phyloP scores from a whole-genome alignment of 1,284 basidiomycete species.

The Earliella scabrosa region DNA sequence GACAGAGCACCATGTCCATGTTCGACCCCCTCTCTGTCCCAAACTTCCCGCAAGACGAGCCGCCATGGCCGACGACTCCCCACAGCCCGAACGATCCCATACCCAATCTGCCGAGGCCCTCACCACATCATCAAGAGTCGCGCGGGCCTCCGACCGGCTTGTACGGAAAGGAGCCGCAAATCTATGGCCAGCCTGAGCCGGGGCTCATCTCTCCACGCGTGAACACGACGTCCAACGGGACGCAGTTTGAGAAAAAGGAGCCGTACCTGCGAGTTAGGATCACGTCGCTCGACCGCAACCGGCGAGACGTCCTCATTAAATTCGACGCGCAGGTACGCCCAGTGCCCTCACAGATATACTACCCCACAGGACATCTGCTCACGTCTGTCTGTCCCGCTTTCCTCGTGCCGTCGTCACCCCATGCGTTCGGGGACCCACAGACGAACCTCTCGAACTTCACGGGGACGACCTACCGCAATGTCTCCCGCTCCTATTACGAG shows the following conservation, averaged over 20 bases:
- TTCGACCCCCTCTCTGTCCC: constrained; percentile 44
- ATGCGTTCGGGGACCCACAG: constrained; percentile 44
- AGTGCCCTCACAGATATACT: not conserved
- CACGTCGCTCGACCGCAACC: constrained; percentile 88
- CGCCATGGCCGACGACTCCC: constrained; percentile 49
- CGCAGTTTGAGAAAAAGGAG: constrained; percentile 71
- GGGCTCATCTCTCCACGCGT: constrained; percentile 78
- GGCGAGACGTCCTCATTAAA: constrained; percentile 89
- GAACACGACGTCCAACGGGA: constrained; percentile 66
- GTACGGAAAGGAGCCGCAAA: constrained; percentile 79
- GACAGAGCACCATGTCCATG: constrained; percentile 31
- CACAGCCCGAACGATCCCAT: constrained; percentile 44
- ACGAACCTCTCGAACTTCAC: constrained; percentile 93
- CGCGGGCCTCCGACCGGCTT: constrained; percentile 44
- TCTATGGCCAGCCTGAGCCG: constrained; percentile 81
- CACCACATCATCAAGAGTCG: constrained; percentile 23
- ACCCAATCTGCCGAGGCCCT: constrained; percentile 44
- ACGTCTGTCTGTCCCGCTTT: not conserved
- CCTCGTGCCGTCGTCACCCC: not conserved
- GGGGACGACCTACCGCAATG: constrained; percentile 86
- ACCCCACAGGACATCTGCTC: not conserved
- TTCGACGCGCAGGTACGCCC: constrained; percentile 85
- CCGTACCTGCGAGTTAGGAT: constrained; percentile 88
- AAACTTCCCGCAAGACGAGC: constrained; percentile 38
- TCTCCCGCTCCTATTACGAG: constrained; percentile 89